Base-by-base conservation (phyloP, 2,329 filamentous ascomycete species). In the Penicillium rolfsii region DNA sequence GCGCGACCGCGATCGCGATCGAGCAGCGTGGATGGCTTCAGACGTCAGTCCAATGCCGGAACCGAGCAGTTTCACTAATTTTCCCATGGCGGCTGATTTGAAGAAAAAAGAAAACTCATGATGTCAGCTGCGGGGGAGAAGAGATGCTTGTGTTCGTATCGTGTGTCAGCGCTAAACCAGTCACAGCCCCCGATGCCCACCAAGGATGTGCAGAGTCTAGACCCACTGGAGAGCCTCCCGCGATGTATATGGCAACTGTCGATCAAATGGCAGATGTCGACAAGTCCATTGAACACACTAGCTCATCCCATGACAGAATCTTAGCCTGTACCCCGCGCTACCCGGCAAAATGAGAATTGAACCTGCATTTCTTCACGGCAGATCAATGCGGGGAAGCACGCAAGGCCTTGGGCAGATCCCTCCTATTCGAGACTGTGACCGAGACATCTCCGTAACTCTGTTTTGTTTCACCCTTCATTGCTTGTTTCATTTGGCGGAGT, bases 21-120 rank as follows among this genome's bases (percentile, higher is more conserved):
- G 36, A 26, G 52, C 40, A 48, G 57, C 56, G 41, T 62, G 52
- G 19, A 59, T 56, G 12, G 56, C 60, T 45, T 62, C 60, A 11
- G 57, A 59, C 24, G 56, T 16, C 22, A 62, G 52, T 19, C 60
- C 56, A 50, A 62, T 36, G 9, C 48, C 60, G 8, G 54, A 41
- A 4, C 52, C 45, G 4, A 46, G 41, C 11, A 57, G 12, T 53
- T 57, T 60, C 26, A 48, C 46, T 30, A 54, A 43, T 28, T 38
- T 53, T 53, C 22, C 33, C 50, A 41, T 53, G 14, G 33, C 50
- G 48, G 30, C 48, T 33, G 48, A 35, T 50, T 50, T 50, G 30
- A 35, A 9, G 8, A 12, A 33, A 12, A 7, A 9, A 6, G 35
- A 35, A 49, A 22, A 14, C 4, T 50, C 28, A 33, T 35, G n/a